A percentile compares a stretch with the other conserved stretches of the same genome.
Evolutionary conservation across 2,329 filamentous ascomycete genomes (phyloP).

Genomic region (Aureobasidium leucospermi): DNA sequence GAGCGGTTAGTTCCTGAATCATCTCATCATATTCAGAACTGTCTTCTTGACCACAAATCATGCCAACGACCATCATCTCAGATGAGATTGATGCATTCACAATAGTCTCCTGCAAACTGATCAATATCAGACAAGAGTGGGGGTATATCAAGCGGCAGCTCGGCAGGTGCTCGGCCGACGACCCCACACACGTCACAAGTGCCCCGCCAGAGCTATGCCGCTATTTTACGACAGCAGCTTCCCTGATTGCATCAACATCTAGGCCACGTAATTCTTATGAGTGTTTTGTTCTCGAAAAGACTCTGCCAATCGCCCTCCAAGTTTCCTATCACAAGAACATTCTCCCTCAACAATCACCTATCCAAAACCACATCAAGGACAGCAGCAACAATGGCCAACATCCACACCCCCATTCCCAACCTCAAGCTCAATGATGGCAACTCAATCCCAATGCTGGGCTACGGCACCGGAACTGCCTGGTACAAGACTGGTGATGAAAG

Average conservation of each 20-base stretch:
- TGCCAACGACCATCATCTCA: too few species aligned
- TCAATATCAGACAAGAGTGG: not conserved
- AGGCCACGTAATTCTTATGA: conserved; percentile 4
- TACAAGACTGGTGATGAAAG: conserved; percentile 46
- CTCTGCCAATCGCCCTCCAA: not conserved
- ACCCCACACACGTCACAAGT: not conserved
- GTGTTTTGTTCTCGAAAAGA: not conserved
- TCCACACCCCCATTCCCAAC: conserved; percentile 44
- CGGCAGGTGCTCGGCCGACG: not conserved
- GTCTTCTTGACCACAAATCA: too few species aligned
- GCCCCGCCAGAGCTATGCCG: not conserved
- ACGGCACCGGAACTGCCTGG: conserved; percentile 65
- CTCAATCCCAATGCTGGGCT: conserved; percentile 65
- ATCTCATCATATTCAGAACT: too few species aligned
- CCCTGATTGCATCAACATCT: conserved; percentile 1
- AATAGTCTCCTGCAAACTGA: too few species aligned
- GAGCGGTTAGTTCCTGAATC: too few species aligned
- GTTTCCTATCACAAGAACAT: not conserved
- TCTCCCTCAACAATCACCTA: not conserved
- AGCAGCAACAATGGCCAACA: conserved; percentile 32
- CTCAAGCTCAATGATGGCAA: conserved; percentile 69
- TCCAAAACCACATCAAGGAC: not conserved
- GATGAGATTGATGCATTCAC: too few species aligned
- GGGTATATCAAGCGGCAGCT: not conserved
- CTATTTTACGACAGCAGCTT: not conserved